phyloP scores from a whole-genome alignment of 768 basidiomycete genomes.

The Tephrocybe rancida region DNA sequence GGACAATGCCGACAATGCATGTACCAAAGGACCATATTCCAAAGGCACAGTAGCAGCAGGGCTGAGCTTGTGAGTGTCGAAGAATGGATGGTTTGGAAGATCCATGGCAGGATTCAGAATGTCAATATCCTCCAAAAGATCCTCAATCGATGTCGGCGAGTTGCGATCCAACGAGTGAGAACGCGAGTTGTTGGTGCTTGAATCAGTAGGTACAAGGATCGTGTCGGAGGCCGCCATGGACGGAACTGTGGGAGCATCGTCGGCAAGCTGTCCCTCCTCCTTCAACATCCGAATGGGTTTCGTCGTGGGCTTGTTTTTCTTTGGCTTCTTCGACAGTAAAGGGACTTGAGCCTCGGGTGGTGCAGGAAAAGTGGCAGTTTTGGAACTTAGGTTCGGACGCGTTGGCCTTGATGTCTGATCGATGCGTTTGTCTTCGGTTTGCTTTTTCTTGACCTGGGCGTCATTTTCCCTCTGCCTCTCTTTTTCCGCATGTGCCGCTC shows the following conservation, averaged over 20 bases:
- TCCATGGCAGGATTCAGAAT: constrained; percentile 63
- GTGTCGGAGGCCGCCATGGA: constrained; percentile 53
- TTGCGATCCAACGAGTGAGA: constrained; percentile 60
- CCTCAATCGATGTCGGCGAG: constrained; percentile 55
- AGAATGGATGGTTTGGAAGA: constrained; percentile 72
- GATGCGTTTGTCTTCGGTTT: constrained; percentile 21
- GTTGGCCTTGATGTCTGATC: constrained; percentile 5
- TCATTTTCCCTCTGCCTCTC: constrained; percentile 22
- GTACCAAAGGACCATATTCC: constrained; percentile 84
- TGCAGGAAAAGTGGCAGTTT: constrained; percentile 20
- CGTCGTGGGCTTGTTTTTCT: constrained; percentile 72
- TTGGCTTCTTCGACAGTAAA: constrained; percentile 80
- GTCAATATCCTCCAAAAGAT: constrained; percentile 71
- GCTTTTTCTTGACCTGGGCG: constrained; percentile 25
- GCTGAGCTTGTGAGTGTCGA: constrained; percentile 70
- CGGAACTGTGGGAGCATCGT: constrained; percentile 43
- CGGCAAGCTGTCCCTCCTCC: constrained; percentile 51
- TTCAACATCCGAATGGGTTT: constrained; percentile 59
- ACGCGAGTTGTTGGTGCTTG: constrained; percentile 58
- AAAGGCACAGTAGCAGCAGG: constrained; percentile 80
- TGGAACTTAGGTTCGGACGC: constrained; percentile 11
- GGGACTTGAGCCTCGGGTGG: constrained; percentile 59
- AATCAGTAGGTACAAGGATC: constrained; percentile 42
- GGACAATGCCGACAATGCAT: constrained; percentile 83
- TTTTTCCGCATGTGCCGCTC: constrained; percentile 24